Conservation (phyloP, 2,329 filamentous ascomycete genomes). For the Microsporum ferrugineum region DNA sequence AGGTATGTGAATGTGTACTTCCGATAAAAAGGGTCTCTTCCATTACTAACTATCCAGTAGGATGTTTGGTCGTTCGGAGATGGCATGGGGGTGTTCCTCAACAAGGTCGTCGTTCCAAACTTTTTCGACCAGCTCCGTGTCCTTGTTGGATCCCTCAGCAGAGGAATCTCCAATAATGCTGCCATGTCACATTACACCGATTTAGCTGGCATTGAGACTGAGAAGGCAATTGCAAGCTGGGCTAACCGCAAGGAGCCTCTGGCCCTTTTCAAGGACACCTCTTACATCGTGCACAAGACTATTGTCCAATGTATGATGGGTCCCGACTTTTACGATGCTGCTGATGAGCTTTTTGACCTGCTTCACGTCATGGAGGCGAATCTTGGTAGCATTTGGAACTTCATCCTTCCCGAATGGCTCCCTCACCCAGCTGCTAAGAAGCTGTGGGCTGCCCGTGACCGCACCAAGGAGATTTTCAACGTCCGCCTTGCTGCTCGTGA, state of each 20-base stretch:
- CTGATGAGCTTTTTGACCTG: slow-evolving; percentile 14
- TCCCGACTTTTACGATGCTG: slow-evolving; percentile 14
- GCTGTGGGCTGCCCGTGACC: slow-evolving; percentile 9
- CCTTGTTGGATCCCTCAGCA: slow-evolving; percentile 12
- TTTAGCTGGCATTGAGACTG: slow-evolving; percentile 8
- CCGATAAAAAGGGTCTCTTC: not conserved
- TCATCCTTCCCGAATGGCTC: slow-evolving; percentile 14
- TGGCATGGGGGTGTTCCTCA: slow-evolving; percentile 15
- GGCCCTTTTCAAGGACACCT: slow-evolving; percentile 13
- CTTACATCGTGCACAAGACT: slow-evolving; percentile 13
- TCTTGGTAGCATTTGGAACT: slow-evolving; percentile 12
- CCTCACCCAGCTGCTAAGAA: slow-evolving; percentile 11
- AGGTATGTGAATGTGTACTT: slow-evolving; percentile 2
- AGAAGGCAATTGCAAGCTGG: slow-evolving; percentile 10
- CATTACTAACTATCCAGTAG: not conserved
- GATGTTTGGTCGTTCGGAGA: slow-evolving; percentile 15
- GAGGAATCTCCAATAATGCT: slow-evolving; percentile 12
- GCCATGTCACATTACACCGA: slow-evolving; percentile 13
- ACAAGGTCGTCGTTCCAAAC: slow-evolving; percentile 13
- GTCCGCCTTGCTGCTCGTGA: slow-evolving; percentile 12
- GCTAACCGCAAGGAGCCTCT: slow-evolving; percentile 7
- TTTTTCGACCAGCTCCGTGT: slow-evolving; percentile 13
- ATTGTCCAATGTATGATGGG: slow-evolving; percentile 15
- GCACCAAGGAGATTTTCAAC: slow-evolving; percentile 12
- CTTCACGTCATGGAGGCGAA: slow-evolving; percentile 13